Percentiles rank a stretch among this genome's conserved stretches.
Conservation (phyloP, 129 eudicot species). For the Flaveria linearis region DNA sequence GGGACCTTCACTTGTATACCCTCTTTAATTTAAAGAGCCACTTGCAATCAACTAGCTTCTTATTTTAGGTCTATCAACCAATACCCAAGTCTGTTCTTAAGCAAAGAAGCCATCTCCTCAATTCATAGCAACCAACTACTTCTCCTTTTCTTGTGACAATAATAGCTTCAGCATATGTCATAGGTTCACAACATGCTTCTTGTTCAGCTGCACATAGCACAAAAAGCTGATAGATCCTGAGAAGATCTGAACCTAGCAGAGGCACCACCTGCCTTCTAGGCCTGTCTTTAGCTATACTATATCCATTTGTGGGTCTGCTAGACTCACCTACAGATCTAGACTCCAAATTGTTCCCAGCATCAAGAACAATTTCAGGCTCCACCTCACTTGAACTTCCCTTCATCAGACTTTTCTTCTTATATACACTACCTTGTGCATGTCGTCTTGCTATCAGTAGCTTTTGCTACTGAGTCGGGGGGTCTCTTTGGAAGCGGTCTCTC, state of each 20-base stretch:
- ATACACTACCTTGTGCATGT: too few species aligned
- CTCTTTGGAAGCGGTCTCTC: too few species aligned
- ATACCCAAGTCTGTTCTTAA: neutral
- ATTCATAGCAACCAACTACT: neutral
- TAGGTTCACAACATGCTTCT: too few species aligned
- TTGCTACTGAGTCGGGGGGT: too few species aligned
- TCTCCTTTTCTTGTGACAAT: neutral
- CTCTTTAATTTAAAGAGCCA: too few species aligned
- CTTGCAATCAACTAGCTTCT: too few species aligned
- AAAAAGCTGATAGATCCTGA: neutral
- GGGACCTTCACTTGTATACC: too few species aligned
- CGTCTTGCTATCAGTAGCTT: too few species aligned
- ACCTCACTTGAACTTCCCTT: too few species aligned
- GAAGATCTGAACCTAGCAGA: neutral
- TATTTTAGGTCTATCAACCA: neutral
- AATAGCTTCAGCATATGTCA: neutral
- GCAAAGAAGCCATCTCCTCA: neutral
- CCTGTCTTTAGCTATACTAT: neutral
- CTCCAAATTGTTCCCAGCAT: neutral
- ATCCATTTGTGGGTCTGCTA: too few species aligned
- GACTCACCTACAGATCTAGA: neutral
- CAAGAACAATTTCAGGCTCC: rapidly evolving
- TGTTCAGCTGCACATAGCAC: neutral
- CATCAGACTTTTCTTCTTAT: too few species aligned
- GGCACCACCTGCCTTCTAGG: neutral